Base-by-base conservation (phyloP, 176 grass and related monocot genomes). In the Triticum aestivum region DNA sequence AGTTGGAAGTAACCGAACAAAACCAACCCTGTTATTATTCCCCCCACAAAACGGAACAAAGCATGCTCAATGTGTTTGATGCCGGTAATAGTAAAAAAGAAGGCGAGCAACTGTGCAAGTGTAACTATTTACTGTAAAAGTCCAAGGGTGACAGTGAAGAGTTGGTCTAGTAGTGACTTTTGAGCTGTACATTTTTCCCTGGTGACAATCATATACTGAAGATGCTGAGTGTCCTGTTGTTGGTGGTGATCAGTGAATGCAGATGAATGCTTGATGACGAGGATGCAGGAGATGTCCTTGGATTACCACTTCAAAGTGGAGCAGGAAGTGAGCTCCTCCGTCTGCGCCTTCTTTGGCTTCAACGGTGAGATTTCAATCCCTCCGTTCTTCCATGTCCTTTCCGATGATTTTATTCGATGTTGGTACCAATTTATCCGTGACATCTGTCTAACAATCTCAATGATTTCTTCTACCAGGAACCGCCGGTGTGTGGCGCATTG, bases 271-370 rank as follows among this genome's bases (percentile, higher is more conserved):
- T 81, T 96, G 89, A 94, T 96, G 94, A 96, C 94, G n/a, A 88
- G 94, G 85, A 96, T 96, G 91, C 94, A 96, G 88, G 94, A 96
- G 89, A 96, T 96, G 94, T 96, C 94, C 41, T 45, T 96, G 85
- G 91, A 96, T 75, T 96, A 96, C 85, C 94, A 96, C 85, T 96
- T 96, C 87, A 96, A 84, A 6, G 91, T 96, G 75, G 94, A 96
- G 83, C 94, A 96, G 47, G 91, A 96, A 86, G 91, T 83, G 17
- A 93, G 94, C 35, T 96, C 94, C 66, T 90, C 91, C 5, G 86
- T 93, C 75, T 96, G 88, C 34, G 87, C 89, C 3, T 96, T 96
- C 87, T 96, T 96, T 9, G 94, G 94, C 3, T 96, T 94, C 87
- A 96, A 96, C 47, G 94, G 94, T 96, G 79, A 65, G 21, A 37